Evolutionary conservation across 2,329 filamentous ascomycete species (phyloP), one percentile per base, ranked within the genome.

Genomic region (Penicillium corylophilum): DNA sequence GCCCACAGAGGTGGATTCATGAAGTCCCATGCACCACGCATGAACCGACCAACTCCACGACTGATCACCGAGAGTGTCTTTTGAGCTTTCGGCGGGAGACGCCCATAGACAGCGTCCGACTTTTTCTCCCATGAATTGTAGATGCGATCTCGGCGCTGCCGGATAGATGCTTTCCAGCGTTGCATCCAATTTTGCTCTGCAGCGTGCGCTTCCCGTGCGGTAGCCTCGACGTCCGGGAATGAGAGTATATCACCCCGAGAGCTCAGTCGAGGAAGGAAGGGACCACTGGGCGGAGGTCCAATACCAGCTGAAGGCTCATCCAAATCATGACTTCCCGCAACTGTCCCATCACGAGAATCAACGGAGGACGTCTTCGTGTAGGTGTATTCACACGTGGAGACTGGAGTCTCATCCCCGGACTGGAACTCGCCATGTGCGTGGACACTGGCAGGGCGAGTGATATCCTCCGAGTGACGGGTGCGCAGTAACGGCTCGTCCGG

Each of bases 1-100:
- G 94, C 92, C 91, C 92, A 97, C 23, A 99, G 84, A 1, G 94
- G 94, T 38, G 94, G 93, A 73, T 97, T 97, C 93, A 99, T 97
- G 71, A 96, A 96, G 43, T 89, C 88, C 88, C 89, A 94, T 12
- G 92, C 69, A 46, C 91, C 91, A 44, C 74, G 74, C 60, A 82
- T 73, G 61, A 89, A 86, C 56, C 70, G 81, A 71, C 61, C 62
- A 26, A 75, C 47, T 38, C 70, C 73, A 28, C 65, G 70, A 40
- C 70, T 74, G 16, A 75, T 56, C 22, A 69, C 74, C 9, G 75
- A 71, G 4, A 85, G 64, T 6, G 67, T 59, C 45, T 73, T 79
- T 62, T 86, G 84, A 0, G 82, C 53, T 16, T 77, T 73, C 4
- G 62, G 57, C 4, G 85, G 85, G 9, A 88, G 74, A 23, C 68